phyloP scores from a whole-genome alignment of 768 basidiomycete genomes.

The Lactifluus subvellereus region DNA sequence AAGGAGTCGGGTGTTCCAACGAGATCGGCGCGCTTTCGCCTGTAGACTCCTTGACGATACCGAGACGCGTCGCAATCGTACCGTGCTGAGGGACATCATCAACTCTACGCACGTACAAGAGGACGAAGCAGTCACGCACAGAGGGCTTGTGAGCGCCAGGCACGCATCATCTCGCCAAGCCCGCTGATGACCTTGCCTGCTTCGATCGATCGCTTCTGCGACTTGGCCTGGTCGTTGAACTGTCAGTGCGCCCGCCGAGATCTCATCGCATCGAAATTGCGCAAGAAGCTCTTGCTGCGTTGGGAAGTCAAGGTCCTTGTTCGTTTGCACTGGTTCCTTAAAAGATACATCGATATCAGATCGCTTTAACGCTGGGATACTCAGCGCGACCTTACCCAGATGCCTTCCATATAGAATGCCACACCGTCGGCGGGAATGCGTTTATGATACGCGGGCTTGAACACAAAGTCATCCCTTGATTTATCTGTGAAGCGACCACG shows the following conservation, averaged over 20 bases:
- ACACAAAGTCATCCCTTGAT: slow-evolving; percentile 32
- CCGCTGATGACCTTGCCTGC: slow-evolving; percentile 78
- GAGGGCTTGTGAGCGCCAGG: slow-evolving; percentile 71
- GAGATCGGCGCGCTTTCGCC: slow-evolving; percentile 83
- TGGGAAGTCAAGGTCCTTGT: slow-evolving; percentile 30
- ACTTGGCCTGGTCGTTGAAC: slow-evolving; percentile 79
- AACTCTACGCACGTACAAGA: background rate
- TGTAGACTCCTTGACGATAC: slow-evolving; percentile 94
- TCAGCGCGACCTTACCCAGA: slow-evolving; percentile 69
- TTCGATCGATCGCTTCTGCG: slow-evolving; percentile 79
- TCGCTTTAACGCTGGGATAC: background rate
- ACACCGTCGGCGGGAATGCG: slow-evolving; percentile 94
- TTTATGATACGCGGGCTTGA: slow-evolving; percentile 77
- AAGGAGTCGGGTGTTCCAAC: slow-evolving; percentile 59
- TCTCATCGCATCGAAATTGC: slow-evolving; percentile 98
- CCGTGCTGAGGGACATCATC: slow-evolving; percentile 45
- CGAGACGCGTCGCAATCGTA: slow-evolving; percentile 96
- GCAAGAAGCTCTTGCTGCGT: slow-evolving; percentile 97
- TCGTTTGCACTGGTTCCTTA: slow-evolving; percentile 26
- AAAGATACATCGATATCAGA: background rate
- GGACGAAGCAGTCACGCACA: slow-evolving; percentile 31
- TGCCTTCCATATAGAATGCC: slow-evolving; percentile 45
- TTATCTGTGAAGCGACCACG: slow-evolving; percentile 75
- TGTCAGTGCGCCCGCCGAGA: slow-evolving; percentile 73
- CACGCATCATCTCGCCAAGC: slow-evolving; percentile 77